Evolutionary conservation across 2,329 filamentous ascomycete genomes (phyloP), one percentile per base, ranked within the genome.

Genomic region (Cordyceps cateniannulata): DNA sequence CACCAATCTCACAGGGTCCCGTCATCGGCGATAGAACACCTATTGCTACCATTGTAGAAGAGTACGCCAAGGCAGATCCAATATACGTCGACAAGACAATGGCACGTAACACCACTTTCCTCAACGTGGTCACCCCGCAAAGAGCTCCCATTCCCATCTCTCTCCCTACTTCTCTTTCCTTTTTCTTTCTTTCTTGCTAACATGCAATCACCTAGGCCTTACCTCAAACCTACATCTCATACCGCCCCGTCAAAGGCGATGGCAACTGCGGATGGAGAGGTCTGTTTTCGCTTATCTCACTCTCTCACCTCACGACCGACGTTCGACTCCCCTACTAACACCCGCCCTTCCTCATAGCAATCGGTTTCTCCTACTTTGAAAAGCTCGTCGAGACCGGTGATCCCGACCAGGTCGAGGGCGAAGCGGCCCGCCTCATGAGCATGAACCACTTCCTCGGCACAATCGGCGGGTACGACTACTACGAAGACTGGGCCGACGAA

Each of bases 261-360:
- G 95, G 95, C 62, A 96, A 96, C 72, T 98, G 95, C 76, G 95
- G 93, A 69, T 98, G 95, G 93, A 85, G 93, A 88, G 95, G 93
- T 97, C 81, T 79, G 87, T 77, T 66, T 65, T 65, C 57, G 20
- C 49, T 62, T 63, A 42, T 50, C n/a, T 51, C 25, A 12, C 4
- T 16, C 20, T 18, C 18, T 9, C 54, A 27, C 25, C 14, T 18
- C 5, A 9, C 7, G 9, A 14, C 22, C 8, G 8, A 10, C 22
- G 9, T n/a, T 45, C 35, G 22, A n/a, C 5, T 4, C 25, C 16
- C 16, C 32, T 47, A 24, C 27, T 52, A 52, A 57, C 40, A 47
- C 16, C 6, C 38, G 18, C 38, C 38, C 6, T 16, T 24, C 27
- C 8, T 18, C 63, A 40, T 72, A 98, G 95, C 93, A 56, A 89